Evolutionary conservation across 768 basidiomycete genomes (phyloP), one percentile per base, ranked within the genome.

Genomic region (Trametopsis cervina): DNA sequence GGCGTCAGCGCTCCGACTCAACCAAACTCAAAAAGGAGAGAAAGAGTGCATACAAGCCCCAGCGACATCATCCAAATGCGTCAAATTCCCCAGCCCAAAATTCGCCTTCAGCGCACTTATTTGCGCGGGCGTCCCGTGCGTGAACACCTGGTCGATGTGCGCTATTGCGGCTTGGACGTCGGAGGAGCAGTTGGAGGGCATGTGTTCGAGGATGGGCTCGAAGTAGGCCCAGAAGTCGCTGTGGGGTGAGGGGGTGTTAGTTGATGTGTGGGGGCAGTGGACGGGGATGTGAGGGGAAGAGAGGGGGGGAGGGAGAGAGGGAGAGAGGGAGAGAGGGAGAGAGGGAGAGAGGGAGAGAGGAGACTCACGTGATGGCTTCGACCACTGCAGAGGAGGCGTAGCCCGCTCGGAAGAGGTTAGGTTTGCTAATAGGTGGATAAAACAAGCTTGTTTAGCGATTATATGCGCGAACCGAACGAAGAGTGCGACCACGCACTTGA

Each of bases 161-260:
- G 72, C 57, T 45, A 87, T 73, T 13, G 81, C 83, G 4, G 73
- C 74, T 60, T 83, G 66, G 24, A 86, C 73, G 56, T 89, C 86
- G 0, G 81, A 74, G 6, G 83, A 85, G 64, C 86, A 89, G 61
- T 89, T 88, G 53, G 57, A 41, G 2, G 84, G 80, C 82, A 85
- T 86, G 56, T 77, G 66, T 54, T 76, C 68, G 13, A 77, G 77
- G 54, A 84, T 76, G 11, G 84, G 84, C 50, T 85, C 83, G 61
- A 83, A 86, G 57, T 86, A 89, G 53, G 68, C 69, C 81, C 81
- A 85, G 58, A 77, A 83, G 59, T 83, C 70, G 13, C 76, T 76
- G 48, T 21, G 29, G 29, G 42, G 27, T 40, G 22, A 45, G 44
- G 23, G 15, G 40, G n/a, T 29, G 25, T 7, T 23, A 13, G 41